These are phyloP conservation scores for Talaromyces sp. DNA, from an alignment of 2,329 filamentous ascomycete species.

Conservation along the genomic window DNA sequence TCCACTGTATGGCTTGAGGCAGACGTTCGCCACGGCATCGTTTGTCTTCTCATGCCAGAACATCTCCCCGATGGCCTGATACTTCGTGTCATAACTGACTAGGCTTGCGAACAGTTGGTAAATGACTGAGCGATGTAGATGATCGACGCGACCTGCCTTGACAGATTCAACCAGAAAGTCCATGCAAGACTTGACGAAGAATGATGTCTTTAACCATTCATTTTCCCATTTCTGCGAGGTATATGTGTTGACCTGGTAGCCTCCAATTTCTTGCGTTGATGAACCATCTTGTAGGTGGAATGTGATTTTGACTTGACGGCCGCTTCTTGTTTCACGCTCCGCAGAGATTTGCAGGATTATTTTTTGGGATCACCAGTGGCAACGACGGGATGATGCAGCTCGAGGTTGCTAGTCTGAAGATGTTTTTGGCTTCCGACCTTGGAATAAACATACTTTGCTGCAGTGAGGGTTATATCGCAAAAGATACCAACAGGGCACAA, in stretches of 20 bases:
- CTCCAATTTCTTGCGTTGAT: background rate
- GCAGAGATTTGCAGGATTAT: background rate
- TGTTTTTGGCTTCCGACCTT: no score
- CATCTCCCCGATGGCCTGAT: background rate
- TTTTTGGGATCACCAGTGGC: background rate
- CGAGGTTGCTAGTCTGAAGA: background rate
- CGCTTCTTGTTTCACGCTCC: background rate
- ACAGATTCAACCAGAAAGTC: background rate
- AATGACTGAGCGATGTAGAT: background rate
- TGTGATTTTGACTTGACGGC: background rate
- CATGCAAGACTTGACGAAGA: background rate
- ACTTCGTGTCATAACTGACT: background rate
- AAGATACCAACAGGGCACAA: background rate
- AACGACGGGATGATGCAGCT: background rate
- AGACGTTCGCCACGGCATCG: background rate
- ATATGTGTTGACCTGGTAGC: background rate
- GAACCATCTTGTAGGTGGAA: background rate
- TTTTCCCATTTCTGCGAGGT: background rate
- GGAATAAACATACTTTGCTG: background rate
- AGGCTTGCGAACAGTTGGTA: background rate
- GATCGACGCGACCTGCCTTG: background rate
- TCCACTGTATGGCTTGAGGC: background rate
- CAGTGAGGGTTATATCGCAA: background rate
- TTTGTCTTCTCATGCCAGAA: background rate
- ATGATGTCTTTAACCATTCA: background rate